Evolutionary conservation across 441 rosid genomes (phyloP).

Genomic region (Gossypium trilobum): DNA sequence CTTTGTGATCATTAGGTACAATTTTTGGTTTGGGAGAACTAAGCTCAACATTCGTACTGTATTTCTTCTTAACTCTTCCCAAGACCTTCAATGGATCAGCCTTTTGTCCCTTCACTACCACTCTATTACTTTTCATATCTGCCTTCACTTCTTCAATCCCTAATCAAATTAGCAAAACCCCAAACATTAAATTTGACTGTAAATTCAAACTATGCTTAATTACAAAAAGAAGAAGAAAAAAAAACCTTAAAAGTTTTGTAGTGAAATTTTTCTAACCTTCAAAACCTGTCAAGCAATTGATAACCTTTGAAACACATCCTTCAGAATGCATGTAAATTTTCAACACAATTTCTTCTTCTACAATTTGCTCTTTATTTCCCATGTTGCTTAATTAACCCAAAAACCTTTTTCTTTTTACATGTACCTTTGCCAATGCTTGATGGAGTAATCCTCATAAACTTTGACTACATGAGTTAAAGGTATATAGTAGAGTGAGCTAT

Average conservation of each 20-base stretch:
- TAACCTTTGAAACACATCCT: constrained; percentile 45
- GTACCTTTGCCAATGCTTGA: neutral
- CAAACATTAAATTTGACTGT: neutral
- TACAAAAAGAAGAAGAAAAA: neutral
- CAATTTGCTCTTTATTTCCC: neutral
- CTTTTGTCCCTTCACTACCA: constrained; percentile 43
- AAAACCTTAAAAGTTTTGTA: too few relatives aligned
- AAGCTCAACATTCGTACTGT: constrained; percentile 42
- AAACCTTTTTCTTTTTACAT: too few relatives aligned
- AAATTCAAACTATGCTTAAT: too few relatives aligned
- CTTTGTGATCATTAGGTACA: constrained; percentile 18
- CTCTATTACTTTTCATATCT: constrained; percentile 36
- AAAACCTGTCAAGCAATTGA: constrained; percentile 34
- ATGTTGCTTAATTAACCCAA: neutral
- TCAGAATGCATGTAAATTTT: constrained; percentile 58
- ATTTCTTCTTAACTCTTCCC: constrained; percentile 44
- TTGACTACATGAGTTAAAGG: neutral
- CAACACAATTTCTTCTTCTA: constrained; percentile 31
- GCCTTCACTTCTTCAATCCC: constrained; percentile 51
- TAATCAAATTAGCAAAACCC: neutral
- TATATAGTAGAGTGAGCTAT: neutral
- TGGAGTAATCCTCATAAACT: neutral
- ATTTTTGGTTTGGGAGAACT: constrained; percentile 39
- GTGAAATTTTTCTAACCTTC: constrained; percentile 33
- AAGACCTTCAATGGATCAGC: constrained; percentile 44